Evolutionary conservation across 768 basidiomycete species (phyloP).

Genomic region (Russula virescens): DNA sequence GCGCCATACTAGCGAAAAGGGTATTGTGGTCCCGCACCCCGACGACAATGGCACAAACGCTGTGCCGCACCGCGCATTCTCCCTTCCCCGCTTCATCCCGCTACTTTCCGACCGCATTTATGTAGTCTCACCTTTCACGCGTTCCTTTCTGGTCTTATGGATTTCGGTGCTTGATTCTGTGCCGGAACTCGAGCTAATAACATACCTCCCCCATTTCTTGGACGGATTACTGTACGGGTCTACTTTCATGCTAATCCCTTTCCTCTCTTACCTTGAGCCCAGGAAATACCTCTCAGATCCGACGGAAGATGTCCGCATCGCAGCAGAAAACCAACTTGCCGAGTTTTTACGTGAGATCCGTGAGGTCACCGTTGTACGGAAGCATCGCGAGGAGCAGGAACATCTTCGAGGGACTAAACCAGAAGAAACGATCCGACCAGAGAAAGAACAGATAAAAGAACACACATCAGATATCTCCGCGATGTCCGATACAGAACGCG

Average conservation of each 20-base stretch:
- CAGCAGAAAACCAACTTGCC: conserved; percentile 82
- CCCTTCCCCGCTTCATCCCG: conserved; percentile 90
- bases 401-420: conserved; percentile 13
- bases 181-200: conserved; percentile 91
- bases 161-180: conserved; percentile 93
- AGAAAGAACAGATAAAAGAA: conserved; percentile 11
- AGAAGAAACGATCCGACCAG: conserved; percentile 7
- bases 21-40: conserved; percentile 60
- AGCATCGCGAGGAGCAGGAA: conserved; percentile 49
- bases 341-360: conserved; percentile 90
- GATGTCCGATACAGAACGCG: conserved; percentile 7
- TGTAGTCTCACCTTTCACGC: conserved; percentile 91
- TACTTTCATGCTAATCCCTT: conserved; percentile 7
- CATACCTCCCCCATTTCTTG: conserved; percentile 90
- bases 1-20: conserved; percentile 45
- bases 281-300: conserved; percentile 96
- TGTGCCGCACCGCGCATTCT: conserved; percentile 70
- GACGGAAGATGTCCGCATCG: conserved; percentile 85
- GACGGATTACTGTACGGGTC: conserved; percentile 79
- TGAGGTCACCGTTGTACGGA: conserved; percentile 72
- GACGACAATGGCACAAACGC: conserved; percentile 42
- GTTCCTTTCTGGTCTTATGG: conserved; percentile 97
- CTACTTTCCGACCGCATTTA: conserved; percentile 89
- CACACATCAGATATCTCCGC: not conserved
- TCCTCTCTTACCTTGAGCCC: conserved; percentile 20